Base-by-base conservation (phyloP, 106 monocot species). In the Hemerocallis citrina region DNA sequence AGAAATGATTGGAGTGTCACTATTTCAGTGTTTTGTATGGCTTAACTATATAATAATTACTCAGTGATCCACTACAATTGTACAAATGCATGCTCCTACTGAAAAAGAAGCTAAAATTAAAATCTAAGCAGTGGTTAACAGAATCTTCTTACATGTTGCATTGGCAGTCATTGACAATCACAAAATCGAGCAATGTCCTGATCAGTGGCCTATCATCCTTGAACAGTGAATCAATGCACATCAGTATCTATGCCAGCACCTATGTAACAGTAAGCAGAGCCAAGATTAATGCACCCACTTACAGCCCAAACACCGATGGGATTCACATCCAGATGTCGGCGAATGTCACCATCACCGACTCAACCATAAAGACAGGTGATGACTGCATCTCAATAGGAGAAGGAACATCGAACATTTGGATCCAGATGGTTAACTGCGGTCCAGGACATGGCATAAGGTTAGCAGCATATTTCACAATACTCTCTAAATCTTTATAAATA, bases 301-400 rank as follows among this genome's bases (percentile, higher is more conserved):
- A 66, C 31, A 82, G 82, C 39, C 82, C 73, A 14, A 82, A 82
- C 73, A 82, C 82, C 4, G 82, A 82, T 49, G 82, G 82, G 24
- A 61, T 82, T 11, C 82, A 82, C 69, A 36, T 82, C 15, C 73
- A 74, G 40, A 17, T n/a, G 45, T 77, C 77, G 6, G 38, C 4
- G n/a, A 52, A 24, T 16, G 62, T 82, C 32, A 62, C 57, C 52
- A 35, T 82, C 33, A 49, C 63, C 24, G 48, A 34, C 28, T 34
- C 69, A 29, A 19, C 14, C 48, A 66, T 82, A 23, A 40, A 12
- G 48, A 82, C 77, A 13, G 82, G 82, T 9, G 82, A 82, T 62
- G 82, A 82, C 34, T 82, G 77, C 70, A 67, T 82, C 60, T 77
- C 82, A 3, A 70, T 82, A 17, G 63, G 68, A 9, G 35, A 47